Conservation (phyloP, 2,329 filamentous ascomycete genomes). For the Ophiostoma pallidulum region DNA sequence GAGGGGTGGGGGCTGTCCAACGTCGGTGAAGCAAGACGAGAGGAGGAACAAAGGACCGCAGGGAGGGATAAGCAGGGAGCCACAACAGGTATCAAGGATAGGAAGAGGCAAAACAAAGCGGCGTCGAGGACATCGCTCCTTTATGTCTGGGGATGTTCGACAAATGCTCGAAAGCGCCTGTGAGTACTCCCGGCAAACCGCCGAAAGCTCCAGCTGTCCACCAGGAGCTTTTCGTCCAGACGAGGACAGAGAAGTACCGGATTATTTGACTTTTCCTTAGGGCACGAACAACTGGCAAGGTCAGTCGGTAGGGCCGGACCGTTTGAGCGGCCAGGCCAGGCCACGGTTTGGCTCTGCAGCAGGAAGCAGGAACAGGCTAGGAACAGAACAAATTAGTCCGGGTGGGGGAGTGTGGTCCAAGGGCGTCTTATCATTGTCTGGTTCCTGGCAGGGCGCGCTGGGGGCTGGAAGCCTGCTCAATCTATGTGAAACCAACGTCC, state of each 20-base stretch:
- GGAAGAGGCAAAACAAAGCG: neutral
- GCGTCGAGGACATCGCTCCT: too few relatives aligned
- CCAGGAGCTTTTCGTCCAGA: neutral
- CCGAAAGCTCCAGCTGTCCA: neutral
- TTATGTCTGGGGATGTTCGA: too few relatives aligned
- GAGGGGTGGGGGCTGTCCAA: too few relatives aligned
- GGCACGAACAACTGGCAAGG: too few relatives aligned
- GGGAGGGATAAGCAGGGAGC: neutral
- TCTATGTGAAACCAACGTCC: too few relatives aligned
- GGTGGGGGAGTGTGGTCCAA: conserved; percentile 14
- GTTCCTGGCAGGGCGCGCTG: too few relatives aligned
- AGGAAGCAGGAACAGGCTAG: conserved; percentile 10
- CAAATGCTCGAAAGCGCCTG: too few relatives aligned
- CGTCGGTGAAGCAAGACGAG: neutral
- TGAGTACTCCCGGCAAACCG: neutral
- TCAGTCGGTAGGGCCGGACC: conserved; percentile 34
- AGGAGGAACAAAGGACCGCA: neutral
- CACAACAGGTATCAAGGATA: neutral
- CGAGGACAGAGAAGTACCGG: neutral
- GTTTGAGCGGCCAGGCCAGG: conserved; percentile 26
- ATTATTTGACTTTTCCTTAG: too few relatives aligned
- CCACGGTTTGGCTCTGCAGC: too few relatives aligned
- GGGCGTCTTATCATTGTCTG: neutral
- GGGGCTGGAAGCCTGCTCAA: too few relatives aligned
- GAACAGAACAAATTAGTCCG: conserved; percentile 14